Evolutionary conservation across 2,329 filamentous ascomycete species (phyloP), one percentile per base, ranked within the genome.

Genomic region (Xylaria sp.): DNA sequence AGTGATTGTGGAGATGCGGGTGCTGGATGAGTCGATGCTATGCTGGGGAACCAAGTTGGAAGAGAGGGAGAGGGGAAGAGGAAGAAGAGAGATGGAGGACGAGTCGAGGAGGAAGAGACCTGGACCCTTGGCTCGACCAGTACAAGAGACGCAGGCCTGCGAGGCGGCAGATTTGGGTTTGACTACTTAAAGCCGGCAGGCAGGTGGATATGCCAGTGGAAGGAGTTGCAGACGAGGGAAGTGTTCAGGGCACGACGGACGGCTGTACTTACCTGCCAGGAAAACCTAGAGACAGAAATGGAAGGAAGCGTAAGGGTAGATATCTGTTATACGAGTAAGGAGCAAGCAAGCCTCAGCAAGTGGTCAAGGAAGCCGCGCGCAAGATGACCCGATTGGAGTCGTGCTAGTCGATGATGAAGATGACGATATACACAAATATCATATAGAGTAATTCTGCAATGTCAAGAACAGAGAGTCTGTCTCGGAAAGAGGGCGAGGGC

Each of bases 1-100:
- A 81, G 79, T 79, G 79, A 78, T 72, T 77, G 77, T 74, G 74
- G 71, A 72, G 74, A 72, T 72, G 72, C 57, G 63, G 69, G 65
- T 72, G 73, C 66, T 75, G 76, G 73, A 74, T 76, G 77, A 75
- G 72, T 74, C 75, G 82, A 81, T 84, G 81, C 77, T 83, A 77
- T 78, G 75, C 75, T 72, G 74, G 75, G 68, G 71, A 74, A 72
- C 66, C 65, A 72, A 75, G 68, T 71, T 64, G 70, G 59, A 28
- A 67, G 58, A 64, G 61, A 59, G 46, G 53, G 47, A 57, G 51
- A 52, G 52, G 46, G 43, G 9, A 62, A 64, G 71, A 57, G 35
- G 53, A 33, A 45, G 45, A 35, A 33, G 67, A 63, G 63, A 67
- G 60, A 64, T 59, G 50, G 65, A 68, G 65, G 31, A 50, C 51